Conservation (phyloP, 768 basidiomycete genomes). For the Cyathus striatus region DNA sequence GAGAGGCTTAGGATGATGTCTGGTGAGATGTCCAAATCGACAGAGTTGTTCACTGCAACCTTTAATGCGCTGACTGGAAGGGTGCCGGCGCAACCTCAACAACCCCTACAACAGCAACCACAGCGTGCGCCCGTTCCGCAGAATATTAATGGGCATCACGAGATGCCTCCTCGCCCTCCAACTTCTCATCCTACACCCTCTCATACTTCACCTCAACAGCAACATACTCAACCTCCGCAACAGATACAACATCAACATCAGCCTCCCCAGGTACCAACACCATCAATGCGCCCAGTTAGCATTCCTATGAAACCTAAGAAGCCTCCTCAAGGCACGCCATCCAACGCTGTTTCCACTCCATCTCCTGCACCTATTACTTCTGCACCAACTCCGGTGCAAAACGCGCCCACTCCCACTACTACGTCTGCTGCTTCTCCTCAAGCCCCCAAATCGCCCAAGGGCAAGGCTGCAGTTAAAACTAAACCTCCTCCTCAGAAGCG, state of each 20-base stretch:
- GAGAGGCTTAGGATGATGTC: slow-evolving; percentile 39
- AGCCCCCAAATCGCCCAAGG: slow-evolving; percentile 68
- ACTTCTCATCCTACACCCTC: slow-evolving; percentile 1
- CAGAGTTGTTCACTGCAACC: slow-evolving; percentile 29
- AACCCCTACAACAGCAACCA: slow-evolving; percentile 11
- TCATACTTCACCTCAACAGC: slow-evolving; percentile 7
- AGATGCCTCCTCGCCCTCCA: background rate
- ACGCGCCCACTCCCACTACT: slow-evolving; percentile 48
- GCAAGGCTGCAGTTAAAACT: slow-evolving; percentile 42
- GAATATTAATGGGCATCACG: background rate
- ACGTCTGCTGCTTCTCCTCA: slow-evolving; percentile 58
- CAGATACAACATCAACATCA: slow-evolving; percentile 12
- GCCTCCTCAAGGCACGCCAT: slow-evolving; percentile 12
- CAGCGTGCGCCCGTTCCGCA: slow-evolving; percentile 5
- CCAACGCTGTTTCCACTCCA: slow-evolving; percentile 36
- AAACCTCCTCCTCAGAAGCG: slow-evolving; percentile 28
- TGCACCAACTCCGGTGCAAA: slow-evolving; percentile 36
- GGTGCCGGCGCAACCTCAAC: slow-evolving; percentile 13
- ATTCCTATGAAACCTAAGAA: slow-evolving; percentile 24
- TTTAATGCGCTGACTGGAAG: slow-evolving; percentile 13
- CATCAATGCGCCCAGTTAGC: slow-evolving; percentile 13
- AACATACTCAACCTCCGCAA: slow-evolving; percentile 12
- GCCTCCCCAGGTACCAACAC: slow-evolving; percentile 8
- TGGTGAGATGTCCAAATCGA: slow-evolving; percentile 33
- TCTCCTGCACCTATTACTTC: slow-evolving; percentile 30